Percentiles rank a stretch among this genome's conserved stretches.
phyloP scores from a whole-genome alignment of 2,329 filamentous ascomycete genomes.

The Colletotrichum chlorophyti region DNA sequence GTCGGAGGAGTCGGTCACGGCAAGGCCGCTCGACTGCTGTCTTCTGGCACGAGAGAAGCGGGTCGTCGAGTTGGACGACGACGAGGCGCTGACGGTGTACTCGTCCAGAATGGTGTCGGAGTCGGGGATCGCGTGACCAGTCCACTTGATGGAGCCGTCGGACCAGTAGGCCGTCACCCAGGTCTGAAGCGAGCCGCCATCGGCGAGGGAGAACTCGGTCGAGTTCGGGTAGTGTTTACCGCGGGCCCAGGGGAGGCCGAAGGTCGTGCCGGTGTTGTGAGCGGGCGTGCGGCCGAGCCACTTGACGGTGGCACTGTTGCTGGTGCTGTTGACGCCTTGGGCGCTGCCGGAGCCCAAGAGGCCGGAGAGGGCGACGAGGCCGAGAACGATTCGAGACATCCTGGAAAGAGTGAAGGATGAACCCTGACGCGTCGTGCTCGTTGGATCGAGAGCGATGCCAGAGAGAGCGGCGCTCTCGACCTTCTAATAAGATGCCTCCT shows the following conservation, averaged over 20 bases:
- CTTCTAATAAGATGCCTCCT: slow-evolving; percentile 3
- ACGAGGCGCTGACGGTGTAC: slow-evolving; percentile 44
- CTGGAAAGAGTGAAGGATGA: slow-evolving; percentile 8
- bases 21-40: slow-evolving; percentile 36
- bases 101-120: slow-evolving; percentile 46
- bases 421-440: background rate
- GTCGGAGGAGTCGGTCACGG: slow-evolving; percentile 31
- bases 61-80: slow-evolving; percentile 32
- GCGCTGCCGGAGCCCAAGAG: slow-evolving; percentile 22
- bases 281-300: slow-evolving; percentile 49
- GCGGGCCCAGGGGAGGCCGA: slow-evolving; percentile 51
- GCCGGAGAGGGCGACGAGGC: slow-evolving; percentile 22
- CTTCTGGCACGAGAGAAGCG: slow-evolving; percentile 16
- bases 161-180: slow-evolving; percentile 67
- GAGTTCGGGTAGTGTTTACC: slow-evolving; percentile 44
- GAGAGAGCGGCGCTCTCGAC: background rate
- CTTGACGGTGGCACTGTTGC: slow-evolving; percentile 34
- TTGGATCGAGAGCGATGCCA: background rate
- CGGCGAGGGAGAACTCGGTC: slow-evolving; percentile 43
- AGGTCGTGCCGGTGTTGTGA: slow-evolving; percentile 45
- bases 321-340: slow-evolving; percentile 17
- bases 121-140: slow-evolving; percentile 59
- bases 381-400: slow-evolving; percentile 22
- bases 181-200: slow-evolving; percentile 46
- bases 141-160: slow-evolving; percentile 68